Evolutionary conservation across 1,284 basidiomycete species (phyloP), one percentile per base, ranked within the genome.

Genomic region (Ceratorhiza oryzae-sativae): DNA sequence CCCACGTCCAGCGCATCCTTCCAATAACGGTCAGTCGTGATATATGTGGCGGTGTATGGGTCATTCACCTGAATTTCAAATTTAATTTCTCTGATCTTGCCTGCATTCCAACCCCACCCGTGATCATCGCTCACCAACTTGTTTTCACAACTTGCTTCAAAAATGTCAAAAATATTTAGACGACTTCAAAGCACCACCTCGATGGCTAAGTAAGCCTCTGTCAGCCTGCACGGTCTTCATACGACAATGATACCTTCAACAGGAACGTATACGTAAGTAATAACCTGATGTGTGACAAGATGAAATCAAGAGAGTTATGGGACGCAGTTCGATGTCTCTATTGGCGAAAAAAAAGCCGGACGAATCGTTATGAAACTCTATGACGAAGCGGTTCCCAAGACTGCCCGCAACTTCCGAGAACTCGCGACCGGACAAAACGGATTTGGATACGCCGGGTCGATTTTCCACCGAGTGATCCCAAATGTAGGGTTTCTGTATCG

Each of bases 341-440:
- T 80, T 10, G 75, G 77, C 76, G 6, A 8, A 10, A 71, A 76
- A 73, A 75, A 71, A 20, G 62, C 78, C 49, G 82, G 82, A 68
- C 78, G 78, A 58, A 76, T 83, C 73, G 78, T 78, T 48, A 80
- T 83, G 79, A 82, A 82, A 79, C 79, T 83, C 61, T 82, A 79
- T 75, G 82, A 82, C 71, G 77, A 81, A 62, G 79, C 79, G 5
- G 78, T 79, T 48, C 81, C 81, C 63, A 80, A 79, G 76, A 81
- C 81, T 23, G 76, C 80, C 25, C 71, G 76, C 25, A 86, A 86
- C 80, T 86, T 86, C 81, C 82, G 84, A 71, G 84, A 84, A 78
- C 82, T 86, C 63, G 80, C 81, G 71, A 85, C 83, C 42, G 83
- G 84, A 73, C 75, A 81, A 76, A 77, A 82, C 74, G 83, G 83